Base-by-base conservation (phyloP, 805 yeast species). In the Metschnikowia reukaufii region DNA sequence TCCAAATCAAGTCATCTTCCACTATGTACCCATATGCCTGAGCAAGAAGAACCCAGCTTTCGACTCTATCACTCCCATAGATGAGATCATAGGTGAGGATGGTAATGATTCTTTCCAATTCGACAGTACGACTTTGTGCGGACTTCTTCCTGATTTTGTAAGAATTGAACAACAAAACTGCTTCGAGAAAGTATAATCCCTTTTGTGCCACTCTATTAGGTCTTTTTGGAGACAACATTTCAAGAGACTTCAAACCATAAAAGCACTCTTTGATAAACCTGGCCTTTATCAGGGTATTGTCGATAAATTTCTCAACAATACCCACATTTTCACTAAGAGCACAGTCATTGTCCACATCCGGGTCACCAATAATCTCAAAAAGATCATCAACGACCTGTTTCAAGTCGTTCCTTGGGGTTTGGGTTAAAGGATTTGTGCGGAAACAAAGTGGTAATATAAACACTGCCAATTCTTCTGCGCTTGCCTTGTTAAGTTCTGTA, bases 1-100 rank as follows among this genome's bases (percentile, higher is more conserved):
- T 86, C 95, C 96, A 89, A n/a, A 88, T 81, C 46, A 94, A 66
- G 52, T 88, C 96, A 62, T 90, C 96, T 54, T 92, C 97, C 0
- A 86, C 96, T 34, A 87, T 68, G 47, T 73, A 82, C 0, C 90
- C 83, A 55, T 77, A 90, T 0, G 92, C 83, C 59, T 84, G 89
- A 0, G 95, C 96, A 12, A 94, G 62, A 1, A 88, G 73, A 34
- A 82, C 70, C 99, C 99, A 94, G 7, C 88, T 81, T 64, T 94
- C 99, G 39, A 84, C 74, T 25, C 97, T 69, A 33, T 77, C 68
- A 1, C 86, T 76, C 4, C 86, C 82, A 56, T 83, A 83, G 0
- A 82, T 57, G 15, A 94, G 64, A 61, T 94, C 98, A 44, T 73
- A 69, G 41, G 74, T 76, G 48, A 90, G 73, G 63, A 83, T 77